These are phyloP conservation scores for Populus tomentosa DNA, from an alignment of 441 rosid species.

Conservation along the genomic window DNA sequence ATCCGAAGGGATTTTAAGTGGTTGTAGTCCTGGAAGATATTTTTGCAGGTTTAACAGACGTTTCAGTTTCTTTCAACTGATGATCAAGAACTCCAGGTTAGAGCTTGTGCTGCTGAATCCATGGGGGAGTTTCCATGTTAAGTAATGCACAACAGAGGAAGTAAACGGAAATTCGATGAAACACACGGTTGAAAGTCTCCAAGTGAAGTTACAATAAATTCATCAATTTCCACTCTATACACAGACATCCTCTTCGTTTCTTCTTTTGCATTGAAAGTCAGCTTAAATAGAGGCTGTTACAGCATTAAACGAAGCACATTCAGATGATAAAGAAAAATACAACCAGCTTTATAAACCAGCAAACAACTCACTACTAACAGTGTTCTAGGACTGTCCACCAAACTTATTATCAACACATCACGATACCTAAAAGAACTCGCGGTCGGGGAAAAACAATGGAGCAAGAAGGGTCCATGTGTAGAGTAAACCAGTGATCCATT, in stretches of 20 bases:
- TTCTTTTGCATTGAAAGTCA: background rate
- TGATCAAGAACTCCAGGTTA: background rate
- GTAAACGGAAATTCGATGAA: background rate
- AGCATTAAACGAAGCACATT: background rate
- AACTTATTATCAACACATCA: background rate
- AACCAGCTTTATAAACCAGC: background rate
- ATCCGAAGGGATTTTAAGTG: too few relatives aligned
- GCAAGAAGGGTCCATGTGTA: slow-evolving; percentile 83
- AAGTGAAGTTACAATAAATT: background rate
- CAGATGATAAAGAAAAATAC: background rate
- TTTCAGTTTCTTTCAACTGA: too few relatives aligned
- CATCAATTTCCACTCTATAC: background rate
- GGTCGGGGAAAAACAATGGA: slow-evolving; percentile 65
- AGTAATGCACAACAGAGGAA: background rate
- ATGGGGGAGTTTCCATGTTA: background rate
- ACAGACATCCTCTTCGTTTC: background rate
- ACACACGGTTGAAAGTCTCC: background rate
- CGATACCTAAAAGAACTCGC: slow-evolving; percentile 46
- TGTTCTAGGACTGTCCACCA: background rate
- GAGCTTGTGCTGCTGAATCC: background rate
- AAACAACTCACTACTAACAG: background rate
- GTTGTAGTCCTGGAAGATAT: too few relatives aligned
- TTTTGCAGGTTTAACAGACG: too few relatives aligned
- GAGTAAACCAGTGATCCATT: slow-evolving; percentile 83
- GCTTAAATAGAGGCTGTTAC: background rate